Base-by-base conservation (phyloP, 768 basidiomycete species). In the Strobilomyces echinocephalus region DNA sequence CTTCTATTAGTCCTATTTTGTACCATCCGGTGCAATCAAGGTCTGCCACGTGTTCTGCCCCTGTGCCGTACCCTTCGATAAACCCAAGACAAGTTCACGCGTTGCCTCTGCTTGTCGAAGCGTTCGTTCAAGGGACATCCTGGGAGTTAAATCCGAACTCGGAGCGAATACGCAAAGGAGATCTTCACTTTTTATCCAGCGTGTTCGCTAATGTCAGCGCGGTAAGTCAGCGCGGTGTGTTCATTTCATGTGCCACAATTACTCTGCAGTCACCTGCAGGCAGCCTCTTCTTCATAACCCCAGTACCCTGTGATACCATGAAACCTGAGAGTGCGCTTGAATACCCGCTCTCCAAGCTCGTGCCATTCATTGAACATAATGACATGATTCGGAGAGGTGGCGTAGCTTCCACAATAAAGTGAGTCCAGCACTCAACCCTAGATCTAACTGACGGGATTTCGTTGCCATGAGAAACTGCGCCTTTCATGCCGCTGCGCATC, bases 161-260 rank as follows among this genome's bases (percentile, higher is more conserved):
- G 24, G 77, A 79, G 60, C 76, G 78, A 44, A 66, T 69, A 39
- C 74, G 85, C 42, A 94, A 93, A 72, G 91, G 85, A 45, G 77
- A 87, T 43, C 77, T 95, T 16, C 88, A 98, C 71, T 98, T 98
- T 70, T 74, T 98, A 20, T 85, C 95, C 1, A 91, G 87, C 58
- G 95, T 97, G 12, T 97, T 97, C 64, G 93, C 94, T 11, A 98
- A 98, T 66, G 70, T 97, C 51, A 88, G 82, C 48, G 79, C 82
- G 59, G 95, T 94, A 64, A 63, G 84, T 75, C 12, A 20, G 36
- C 18, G 26, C 28, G 43, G 26, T 20, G 34, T 8, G 7, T 24
- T 46, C 46, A 20, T 53, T 48, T 47, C 35, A 8, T 30, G 31
- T 46, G 28, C 33, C n/a, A 6, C n/a, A 34, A 42, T 47, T 21